Conservation (phyloP, 768 basidiomycete genomes). For the Tylopilus rubrobrunneus region DNA sequence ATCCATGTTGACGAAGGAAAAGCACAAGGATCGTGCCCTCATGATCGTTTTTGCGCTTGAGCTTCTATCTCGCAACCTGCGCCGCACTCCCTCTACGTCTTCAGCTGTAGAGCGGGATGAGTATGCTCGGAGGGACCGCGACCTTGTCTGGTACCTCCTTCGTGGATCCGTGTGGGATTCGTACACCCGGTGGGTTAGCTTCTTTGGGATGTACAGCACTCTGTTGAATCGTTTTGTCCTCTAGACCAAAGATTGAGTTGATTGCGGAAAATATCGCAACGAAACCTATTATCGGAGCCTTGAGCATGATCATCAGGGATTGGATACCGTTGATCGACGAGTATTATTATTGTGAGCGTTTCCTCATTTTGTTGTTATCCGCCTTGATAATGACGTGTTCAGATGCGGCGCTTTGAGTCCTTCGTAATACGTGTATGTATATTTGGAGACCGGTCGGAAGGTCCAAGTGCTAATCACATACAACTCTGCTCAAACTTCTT, state of each 20-base stretch:
- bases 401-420: conserved; percentile 44
- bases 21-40: conserved; percentile 52
- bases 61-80: conserved; percentile 69
- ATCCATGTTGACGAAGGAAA: conserved; percentile 20
- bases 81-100: conserved; percentile 60
- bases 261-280: conserved; percentile 52
- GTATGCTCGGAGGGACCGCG: conserved; percentile 78
- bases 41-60: conserved; percentile 64
- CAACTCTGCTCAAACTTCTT: not conserved
- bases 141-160: conserved; percentile 80
- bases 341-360: conserved; percentile 82
- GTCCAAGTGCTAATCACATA: not conserved
- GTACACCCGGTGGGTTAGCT: conserved; percentile 58
- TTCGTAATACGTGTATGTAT: conserved; percentile 4
- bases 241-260: conserved; percentile 72
- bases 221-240: not conserved
- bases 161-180: conserved; percentile 83
- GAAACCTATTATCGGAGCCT: conserved; percentile 62
- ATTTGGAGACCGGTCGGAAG: not conserved
- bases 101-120: conserved; percentile 68
- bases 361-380: not conserved
- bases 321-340: conserved; percentile 89
- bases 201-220: not conserved
- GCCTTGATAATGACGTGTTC: conserved; percentile 5
- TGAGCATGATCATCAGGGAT: conserved; percentile 69